Evolutionary conservation across 2,329 filamentous ascomycete species (phyloP), one percentile per base, ranked within the genome.

Genomic region (Ophiostoma sp.): DNA sequence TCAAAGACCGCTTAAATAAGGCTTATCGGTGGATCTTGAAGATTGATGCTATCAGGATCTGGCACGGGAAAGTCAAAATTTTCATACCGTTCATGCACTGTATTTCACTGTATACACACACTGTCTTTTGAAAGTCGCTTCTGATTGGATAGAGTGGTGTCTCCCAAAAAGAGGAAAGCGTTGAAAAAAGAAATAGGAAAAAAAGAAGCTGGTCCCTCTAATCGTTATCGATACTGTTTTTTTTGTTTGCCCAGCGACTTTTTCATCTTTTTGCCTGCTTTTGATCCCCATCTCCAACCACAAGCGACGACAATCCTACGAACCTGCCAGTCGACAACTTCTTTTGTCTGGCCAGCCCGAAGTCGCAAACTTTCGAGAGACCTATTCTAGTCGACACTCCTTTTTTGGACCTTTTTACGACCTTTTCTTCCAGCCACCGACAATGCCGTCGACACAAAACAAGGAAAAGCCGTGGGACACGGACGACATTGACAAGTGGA

Each of bases 401-500:
- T 17, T 19, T 12, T 36, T n/a, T 50, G 2, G n/a, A n/a, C 8
- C 2, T 55, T 17, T 28, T 59, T 15, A 36, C 12, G 22, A 48
- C 28, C 39, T 15, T 17, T 22, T 17, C 15, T 42, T n/a, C 31
- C 48, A 63, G 7, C 70, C 42, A 28, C 17, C 75, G 42, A 78
- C 72, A 39, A 94, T 97, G 94, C 94, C 94, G 76, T 96, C 93
- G 39, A 97, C 92, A 77, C 90, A 97, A 84, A 92, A 97, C 75
- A 92, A 89, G 77, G 93, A 97, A 2, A 97, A 97, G 82, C 93
- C 94, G 72, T 97, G 95, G 95, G 95, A 98, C 79, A 97, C 95
- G 73, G 95, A 97, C 76, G 96, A 98, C 79, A 93, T 98, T 76
- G 95, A 98, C 84, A 97, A 98, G 82, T 98, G 94, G 94, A 95